Evolutionary conservation across 2,329 filamentous ascomycete genomes (phyloP).

Genomic region (Didymella pinodella): DNA sequence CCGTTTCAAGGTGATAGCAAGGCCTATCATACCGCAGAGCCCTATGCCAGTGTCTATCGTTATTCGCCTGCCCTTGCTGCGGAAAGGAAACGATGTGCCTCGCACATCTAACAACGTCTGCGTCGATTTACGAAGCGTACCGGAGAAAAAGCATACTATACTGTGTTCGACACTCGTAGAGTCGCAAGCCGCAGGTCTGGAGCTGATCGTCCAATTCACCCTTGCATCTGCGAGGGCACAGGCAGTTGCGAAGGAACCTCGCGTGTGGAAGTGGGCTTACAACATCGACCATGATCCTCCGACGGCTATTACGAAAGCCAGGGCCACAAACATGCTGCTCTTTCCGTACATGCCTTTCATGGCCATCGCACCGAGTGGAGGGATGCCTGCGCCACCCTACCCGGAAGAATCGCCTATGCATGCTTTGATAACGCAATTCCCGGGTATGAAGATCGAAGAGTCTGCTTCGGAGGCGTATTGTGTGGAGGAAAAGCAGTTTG

Average conservation of each 20-base stretch:
- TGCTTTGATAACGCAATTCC: neutral
- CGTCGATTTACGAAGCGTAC: neutral
- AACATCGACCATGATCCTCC: conserved; percentile 1
- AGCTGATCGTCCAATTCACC: neutral
- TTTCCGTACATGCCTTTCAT: neutral
- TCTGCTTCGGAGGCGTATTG: neutral
- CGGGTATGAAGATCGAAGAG: neutral
- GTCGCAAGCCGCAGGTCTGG: neutral
- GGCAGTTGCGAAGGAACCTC: neutral
- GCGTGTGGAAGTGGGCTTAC: neutral
- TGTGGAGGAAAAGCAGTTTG: neutral
- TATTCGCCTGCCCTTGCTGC: neutral
- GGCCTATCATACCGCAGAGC: neutral
- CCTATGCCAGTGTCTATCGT: neutral
- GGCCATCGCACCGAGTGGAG: neutral
- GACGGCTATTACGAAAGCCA: neutral
- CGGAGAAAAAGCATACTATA: neutral
- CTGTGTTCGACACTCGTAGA: conserved; percentile 1
- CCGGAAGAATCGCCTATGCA: neutral
- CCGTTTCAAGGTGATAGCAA: conserved; percentile 1
- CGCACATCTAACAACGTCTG: neutral
- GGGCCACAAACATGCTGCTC: neutral
- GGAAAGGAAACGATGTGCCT: neutral
- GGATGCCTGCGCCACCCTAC: neutral
- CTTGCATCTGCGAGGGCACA: neutral